Evolutionary conservation across 495 filamentous ascomycete genomes (phyloP), one percentile per base, ranked within the genome.

Genomic region (Aspergillus olivimuriae): DNA sequence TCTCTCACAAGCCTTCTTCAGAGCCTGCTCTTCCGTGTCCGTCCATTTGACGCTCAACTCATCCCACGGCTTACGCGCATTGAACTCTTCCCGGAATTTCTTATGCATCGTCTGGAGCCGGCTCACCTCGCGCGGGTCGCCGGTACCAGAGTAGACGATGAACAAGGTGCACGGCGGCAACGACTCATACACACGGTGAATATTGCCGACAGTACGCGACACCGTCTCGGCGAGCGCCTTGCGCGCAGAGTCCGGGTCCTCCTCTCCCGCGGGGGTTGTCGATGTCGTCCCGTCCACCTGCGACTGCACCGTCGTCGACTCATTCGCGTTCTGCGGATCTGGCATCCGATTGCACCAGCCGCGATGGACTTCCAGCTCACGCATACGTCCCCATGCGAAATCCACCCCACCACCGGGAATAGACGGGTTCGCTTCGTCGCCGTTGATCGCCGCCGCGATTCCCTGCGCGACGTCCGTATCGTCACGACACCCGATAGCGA

Each of bases 21-120:
- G 60, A 30, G 76, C 80, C 64, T 94, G 85, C 23, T 89, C 84
- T 60, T 97, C 91, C 3, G 55, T 68, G 60, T 95, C 89, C 9
- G 91, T 95, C 91, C 91, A 97, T 62, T 89, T 81, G 21, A 95
- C 83, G 45, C 66, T 86, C 35, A 95, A 58, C 44, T 94, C 69
- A 58, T 95, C 86, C 91, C 90, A 97, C 33, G 89, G 88, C 57
- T 80, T 86, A 3, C 74, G 71, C 1, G 75, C 68, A 16, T 70
- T 70, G 58, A 83, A 94, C 64, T 97, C 91, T 44, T 78, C 72
- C 51, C 81, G 83, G 64, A 83, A 87, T 47, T 74, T 70, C 46
- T 74, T 69, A 44, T 94, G 83, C 76, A 92, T 70, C 0, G 72
- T 71, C 57, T 88, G 82, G 43, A 95, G 64, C 10, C 83, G 74